Conservation (phyloP, 352 stramenopile genomes). For the Globisporangium iwayamae region DNA sequence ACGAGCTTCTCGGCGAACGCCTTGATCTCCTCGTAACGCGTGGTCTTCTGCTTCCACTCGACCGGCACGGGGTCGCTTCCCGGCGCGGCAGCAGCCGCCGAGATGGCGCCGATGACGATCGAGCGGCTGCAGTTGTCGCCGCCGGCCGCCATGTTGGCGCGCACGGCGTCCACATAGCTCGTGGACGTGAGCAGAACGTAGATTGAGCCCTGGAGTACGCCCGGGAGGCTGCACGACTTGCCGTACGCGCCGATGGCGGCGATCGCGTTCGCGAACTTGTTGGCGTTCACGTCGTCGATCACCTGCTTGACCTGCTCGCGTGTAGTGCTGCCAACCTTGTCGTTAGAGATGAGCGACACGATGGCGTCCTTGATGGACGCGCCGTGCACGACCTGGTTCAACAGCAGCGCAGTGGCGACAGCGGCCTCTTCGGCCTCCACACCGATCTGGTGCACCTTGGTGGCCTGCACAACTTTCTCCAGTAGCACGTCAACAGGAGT, state of each 20-base stretch:
- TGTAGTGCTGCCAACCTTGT: constrained; percentile 29
- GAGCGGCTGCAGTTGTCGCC: constrained; percentile 72
- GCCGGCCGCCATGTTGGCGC: constrained; percentile 51
- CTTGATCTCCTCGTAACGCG: constrained; percentile 32
- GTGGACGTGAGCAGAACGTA: constrained; percentile 53
- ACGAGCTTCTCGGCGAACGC: constrained; percentile 39
- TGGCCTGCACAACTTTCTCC: constrained; percentile 41
- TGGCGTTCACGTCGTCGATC: constrained; percentile 37
- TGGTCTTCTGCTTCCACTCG: constrained; percentile 54
- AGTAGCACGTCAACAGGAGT: constrained; percentile 31
- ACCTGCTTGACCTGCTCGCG: constrained; percentile 38
- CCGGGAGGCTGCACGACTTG: constrained; percentile 56
- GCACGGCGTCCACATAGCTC: constrained; percentile 42
- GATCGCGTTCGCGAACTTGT: constrained; percentile 40
- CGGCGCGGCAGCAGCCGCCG: constrained; percentile 26
- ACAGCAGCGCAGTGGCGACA: constrained; percentile 43
- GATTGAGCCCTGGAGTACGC: constrained; percentile 49
- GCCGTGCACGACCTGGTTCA: constrained; percentile 48
- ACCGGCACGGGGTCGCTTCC: constrained; percentile 28
- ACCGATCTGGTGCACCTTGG: constrained; percentile 54
- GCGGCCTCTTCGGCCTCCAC: constrained; percentile 42
- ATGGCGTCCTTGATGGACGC: constrained; percentile 35
- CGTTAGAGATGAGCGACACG: constrained; percentile 28
- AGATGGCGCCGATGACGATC: constrained; percentile 55
- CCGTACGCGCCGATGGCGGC: constrained; percentile 46